Evolutionary conservation across 805 yeast genomes (phyloP), one percentile per base, ranked within the genome.

Genomic region (Metschnikowia cerradonensis): DNA sequence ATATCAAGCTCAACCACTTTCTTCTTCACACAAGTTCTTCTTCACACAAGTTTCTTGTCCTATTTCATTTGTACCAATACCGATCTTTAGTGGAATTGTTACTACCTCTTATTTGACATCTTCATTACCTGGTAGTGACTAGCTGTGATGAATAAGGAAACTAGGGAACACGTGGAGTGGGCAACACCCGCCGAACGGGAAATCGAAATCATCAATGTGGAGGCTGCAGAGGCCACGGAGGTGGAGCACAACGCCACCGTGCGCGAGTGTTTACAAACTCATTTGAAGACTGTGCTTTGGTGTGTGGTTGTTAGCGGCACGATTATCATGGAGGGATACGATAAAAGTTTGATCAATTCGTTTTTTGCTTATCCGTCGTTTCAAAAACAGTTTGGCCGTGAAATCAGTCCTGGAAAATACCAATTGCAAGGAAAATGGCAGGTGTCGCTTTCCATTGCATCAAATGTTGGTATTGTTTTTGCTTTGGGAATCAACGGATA

Each of bases 401-500:
- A 35, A 11, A 22, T 42, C 4, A 37, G 37, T 14, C 36, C 52
- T 6, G 45, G 40, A 6, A 26, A 41, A 17, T 51, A 40, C 22
- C 50, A 52, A 34, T 31, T 52, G 23, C 32, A 45, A 14, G 53
- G 52, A 11, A 37, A 34, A 11, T 52, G 55, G 55, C 85, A 14
- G 67, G 50, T 52, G 34, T 48, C 47, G 17, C 48, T 52, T 15
- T 55, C 59, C 17, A 45, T 49, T 33, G 56, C 60, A 7, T 44
- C 57, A 23, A 41, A 55, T 30, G 65, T 56, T 15, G 67, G 73
- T 49, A 53, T 63, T 15, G 65, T 79, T 44, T 47, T 76, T 26
- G 82, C 82, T 23, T 67, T 77, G 48, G 67, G 70, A 40, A 47
- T 68, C 34, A 72, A 73, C 44, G 81, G 81, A 46, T 54, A 62